Conservation (phyloP, 2,329 filamentous ascomycete genomes). For the Fusarium decemcellulare region DNA sequence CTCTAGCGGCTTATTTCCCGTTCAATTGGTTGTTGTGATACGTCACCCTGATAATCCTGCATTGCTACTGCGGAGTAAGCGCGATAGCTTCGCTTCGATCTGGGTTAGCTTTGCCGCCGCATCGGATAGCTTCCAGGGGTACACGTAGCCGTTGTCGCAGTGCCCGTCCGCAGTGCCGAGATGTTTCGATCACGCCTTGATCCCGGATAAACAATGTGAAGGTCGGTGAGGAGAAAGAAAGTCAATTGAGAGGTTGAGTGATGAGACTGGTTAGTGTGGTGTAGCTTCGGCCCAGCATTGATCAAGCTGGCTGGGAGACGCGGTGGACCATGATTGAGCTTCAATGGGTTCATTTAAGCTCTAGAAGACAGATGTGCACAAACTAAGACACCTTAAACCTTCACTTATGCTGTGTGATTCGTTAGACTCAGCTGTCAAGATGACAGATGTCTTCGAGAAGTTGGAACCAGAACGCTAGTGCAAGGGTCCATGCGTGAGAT, state of each 20-base stretch:
- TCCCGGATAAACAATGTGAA: too few species aligned
- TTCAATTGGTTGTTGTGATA: neutral
- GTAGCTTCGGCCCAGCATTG: too few species aligned
- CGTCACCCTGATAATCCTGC: neutral
- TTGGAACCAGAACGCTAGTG: neutral
- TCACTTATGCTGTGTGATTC: too few species aligned
- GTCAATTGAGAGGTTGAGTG: too few species aligned
- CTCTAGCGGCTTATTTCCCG: neutral
- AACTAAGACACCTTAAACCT: neutral
- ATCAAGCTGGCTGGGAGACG: too few species aligned
- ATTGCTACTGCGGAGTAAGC: neutral
- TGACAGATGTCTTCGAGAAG: neutral
- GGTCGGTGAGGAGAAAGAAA: neutral
- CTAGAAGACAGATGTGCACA: neutral
- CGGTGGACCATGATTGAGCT: neutral
- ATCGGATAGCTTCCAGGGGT: neutral
- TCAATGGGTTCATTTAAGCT: neutral
- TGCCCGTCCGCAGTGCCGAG: neutral
- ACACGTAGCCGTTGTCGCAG: neutral
- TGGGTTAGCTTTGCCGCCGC: conserved; percentile 3
- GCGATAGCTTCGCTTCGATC: neutral
- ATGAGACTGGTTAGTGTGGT: too few species aligned
- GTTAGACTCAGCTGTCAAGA: neutral
- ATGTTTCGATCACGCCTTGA: neutral
- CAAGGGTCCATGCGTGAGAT: neutral